phyloP scores from a whole-genome alignment of 768 basidiomycete species.

The Xanthoconium purpureum region DNA sequence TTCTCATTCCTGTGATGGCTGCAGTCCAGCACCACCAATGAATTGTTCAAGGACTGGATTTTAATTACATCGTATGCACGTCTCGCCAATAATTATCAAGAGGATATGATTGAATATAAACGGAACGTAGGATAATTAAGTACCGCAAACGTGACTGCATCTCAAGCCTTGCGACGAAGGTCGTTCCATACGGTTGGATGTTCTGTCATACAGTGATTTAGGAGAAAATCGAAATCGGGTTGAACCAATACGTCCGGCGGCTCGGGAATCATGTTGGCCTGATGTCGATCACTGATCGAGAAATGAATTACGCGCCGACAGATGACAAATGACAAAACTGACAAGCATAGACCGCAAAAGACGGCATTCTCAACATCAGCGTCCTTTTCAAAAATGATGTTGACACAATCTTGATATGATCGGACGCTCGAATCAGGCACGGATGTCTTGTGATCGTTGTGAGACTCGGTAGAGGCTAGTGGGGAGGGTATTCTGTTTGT shows the following conservation, averaged over 20 bases:
- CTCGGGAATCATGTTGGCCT: conserved; percentile 26
- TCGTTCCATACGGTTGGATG: conserved; percentile 51
- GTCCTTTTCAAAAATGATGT: conserved; percentile 33
- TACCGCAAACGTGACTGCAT: background rate
- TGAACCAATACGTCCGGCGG: conserved; percentile 28
- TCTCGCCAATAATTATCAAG: conserved; percentile 15
- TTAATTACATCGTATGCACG: conserved; percentile 5
- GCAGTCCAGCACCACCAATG: no score
- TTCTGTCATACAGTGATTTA: conserved; percentile 46
- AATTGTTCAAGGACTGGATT: background rate
- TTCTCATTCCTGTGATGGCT: no score
- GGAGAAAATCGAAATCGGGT: conserved; percentile 39
- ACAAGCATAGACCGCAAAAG: conserved; percentile 54
- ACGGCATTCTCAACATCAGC: conserved; percentile 28
- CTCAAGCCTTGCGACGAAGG: conserved; percentile 28
- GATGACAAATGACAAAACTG: conserved; percentile 24
- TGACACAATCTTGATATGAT: conserved; percentile 44
- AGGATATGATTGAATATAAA: conserved; percentile 10
- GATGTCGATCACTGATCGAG: conserved; percentile 24
- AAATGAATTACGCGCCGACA: background rate
- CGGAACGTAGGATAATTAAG: conserved; percentile 9
- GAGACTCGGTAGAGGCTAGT: background rate
- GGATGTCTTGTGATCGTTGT: background rate
- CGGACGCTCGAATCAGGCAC: conserved; percentile 23
- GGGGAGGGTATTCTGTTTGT: background rate